These are phyloP conservation scores for Plenodomus biglobosus DNA, from an alignment of 2,329 filamentous ascomycete species.

Conservation along the genomic window DNA sequence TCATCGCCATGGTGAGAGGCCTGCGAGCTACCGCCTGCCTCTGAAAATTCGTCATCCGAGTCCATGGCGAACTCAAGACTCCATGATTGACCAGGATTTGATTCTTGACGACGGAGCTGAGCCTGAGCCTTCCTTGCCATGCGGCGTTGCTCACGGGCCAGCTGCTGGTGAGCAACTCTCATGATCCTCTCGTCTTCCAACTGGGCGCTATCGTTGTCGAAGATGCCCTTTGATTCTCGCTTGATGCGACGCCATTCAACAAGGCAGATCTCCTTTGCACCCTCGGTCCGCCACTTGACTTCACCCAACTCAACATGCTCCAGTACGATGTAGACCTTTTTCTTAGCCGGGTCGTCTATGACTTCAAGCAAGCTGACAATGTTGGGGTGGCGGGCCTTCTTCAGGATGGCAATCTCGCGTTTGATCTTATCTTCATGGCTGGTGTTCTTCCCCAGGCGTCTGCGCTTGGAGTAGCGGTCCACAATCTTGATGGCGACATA, in stretches of 20 bases:
- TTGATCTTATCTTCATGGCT: constrained; percentile 81
- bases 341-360: constrained; percentile 92
- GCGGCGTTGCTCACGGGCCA: constrained; percentile 50
- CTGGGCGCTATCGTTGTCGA: constrained; percentile 46
- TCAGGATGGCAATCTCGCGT: constrained; percentile 94
- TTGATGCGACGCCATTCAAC: constrained; percentile 82
- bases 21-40: constrained; percentile 29
- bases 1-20: constrained; percentile 26
- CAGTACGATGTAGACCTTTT: constrained; percentile 97
- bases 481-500: constrained; percentile 99
- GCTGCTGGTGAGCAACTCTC: constrained; percentile 33
- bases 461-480: constrained; percentile 88
- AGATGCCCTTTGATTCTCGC: constrained; percentile 60
- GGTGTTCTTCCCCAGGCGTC: constrained; percentile 77
- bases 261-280: constrained; percentile 76
- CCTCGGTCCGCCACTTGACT: constrained; percentile 90
- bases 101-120: constrained; percentile 33
- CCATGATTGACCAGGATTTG: constrained; percentile 66
- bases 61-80: constrained; percentile 78
- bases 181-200: constrained; percentile 51
- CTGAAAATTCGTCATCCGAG: constrained; percentile 54
- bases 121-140: constrained; percentile 37
- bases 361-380: constrained; percentile 94
- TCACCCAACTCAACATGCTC: constrained; percentile 95
- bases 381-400: constrained; percentile 97